phyloP scores from a whole-genome alignment of 768 basidiomycete species.

The Podaxis sp. region DNA sequence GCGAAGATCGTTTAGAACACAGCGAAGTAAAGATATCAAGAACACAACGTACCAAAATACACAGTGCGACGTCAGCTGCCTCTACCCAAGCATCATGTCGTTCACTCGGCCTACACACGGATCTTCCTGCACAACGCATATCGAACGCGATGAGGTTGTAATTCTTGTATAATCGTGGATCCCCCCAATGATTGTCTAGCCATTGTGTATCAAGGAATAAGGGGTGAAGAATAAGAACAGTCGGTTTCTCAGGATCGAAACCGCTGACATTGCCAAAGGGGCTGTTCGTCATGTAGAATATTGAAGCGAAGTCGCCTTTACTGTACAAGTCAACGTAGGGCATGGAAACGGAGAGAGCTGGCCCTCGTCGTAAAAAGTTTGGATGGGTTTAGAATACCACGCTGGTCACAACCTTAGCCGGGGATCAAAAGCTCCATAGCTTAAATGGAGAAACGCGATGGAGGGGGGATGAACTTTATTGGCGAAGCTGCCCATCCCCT shows the following conservation, averaged over 20 bases:
- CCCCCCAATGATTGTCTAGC: slow-evolving; percentile 64
- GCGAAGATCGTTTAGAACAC: slow-evolving; percentile 4
- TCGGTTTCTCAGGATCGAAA: slow-evolving; percentile 65
- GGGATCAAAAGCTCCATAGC: slow-evolving; percentile 1
- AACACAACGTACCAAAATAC: slow-evolving; percentile 49
- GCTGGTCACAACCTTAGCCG: not conserved
- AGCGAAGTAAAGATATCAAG: not conserved
- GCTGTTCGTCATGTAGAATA: slow-evolving; percentile 73
- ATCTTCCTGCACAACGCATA: slow-evolving; percentile 61
- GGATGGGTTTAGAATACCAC: slow-evolving; percentile 5
- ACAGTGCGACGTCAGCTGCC: slow-evolving; percentile 72
- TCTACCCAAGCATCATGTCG: slow-evolving; percentile 75
- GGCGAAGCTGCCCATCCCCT: not conserved
- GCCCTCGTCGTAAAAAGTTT: slow-evolving; percentile 15
- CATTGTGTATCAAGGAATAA: slow-evolving; percentile 67
- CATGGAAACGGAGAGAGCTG: slow-evolving; percentile 36
- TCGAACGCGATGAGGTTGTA: slow-evolving; percentile 81
- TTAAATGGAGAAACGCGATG: slow-evolving; percentile 9
- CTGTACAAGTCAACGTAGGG: slow-evolving; percentile 67
- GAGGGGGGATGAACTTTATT: not conserved
- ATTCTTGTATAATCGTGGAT: slow-evolving; percentile 52
- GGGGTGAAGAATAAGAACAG: slow-evolving; percentile 67
- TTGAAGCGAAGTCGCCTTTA: slow-evolving; percentile 62
- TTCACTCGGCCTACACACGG: slow-evolving; percentile 48
- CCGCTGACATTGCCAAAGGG: slow-evolving; percentile 56